A percentile compares a stretch with the other conserved stretches of the same genome.
Evolutionary conservation across 2,329 filamentous ascomycete genomes (phyloP).

Genomic region (Cordyceps cateniannulata): DNA sequence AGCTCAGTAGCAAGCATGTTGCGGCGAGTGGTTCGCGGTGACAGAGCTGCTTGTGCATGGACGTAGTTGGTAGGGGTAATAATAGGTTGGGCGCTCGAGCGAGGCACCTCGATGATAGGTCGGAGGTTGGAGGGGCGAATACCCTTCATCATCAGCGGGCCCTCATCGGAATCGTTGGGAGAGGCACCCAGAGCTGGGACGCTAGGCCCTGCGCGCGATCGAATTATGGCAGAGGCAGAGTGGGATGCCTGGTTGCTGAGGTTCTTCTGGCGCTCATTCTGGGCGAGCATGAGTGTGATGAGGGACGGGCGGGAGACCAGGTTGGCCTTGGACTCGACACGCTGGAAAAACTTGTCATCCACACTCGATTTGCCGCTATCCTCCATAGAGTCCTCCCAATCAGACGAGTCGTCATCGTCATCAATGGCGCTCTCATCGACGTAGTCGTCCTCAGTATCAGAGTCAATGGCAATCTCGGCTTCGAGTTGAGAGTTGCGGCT

Average conservation of each 20-base stretch:
- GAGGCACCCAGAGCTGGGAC: slow-evolving; percentile 40
- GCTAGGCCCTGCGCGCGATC: slow-evolving; percentile 46
- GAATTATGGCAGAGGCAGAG: slow-evolving; percentile 61
- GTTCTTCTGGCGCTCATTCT: slow-evolving; percentile 64
- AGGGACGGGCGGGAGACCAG: slow-evolving; percentile 81
- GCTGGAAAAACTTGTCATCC: slow-evolving; percentile 78
- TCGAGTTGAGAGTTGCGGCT: slow-evolving; percentile 66
- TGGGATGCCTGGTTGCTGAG: slow-evolving; percentile 62
- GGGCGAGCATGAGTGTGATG: slow-evolving; percentile 78
- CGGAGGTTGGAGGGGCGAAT: slow-evolving; percentile 42
- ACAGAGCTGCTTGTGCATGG: slow-evolving; percentile 67
- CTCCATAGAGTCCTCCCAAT: slow-evolving; percentile 64
- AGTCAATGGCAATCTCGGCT: slow-evolving; percentile 45
- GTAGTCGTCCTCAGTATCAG: slow-evolving; percentile 59
- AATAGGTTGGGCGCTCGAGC: slow-evolving; percentile 70
- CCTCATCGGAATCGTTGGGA: slow-evolving; percentile 49
- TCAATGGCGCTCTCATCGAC: slow-evolving; percentile 80
- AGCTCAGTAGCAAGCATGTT: slow-evolving; percentile 96
- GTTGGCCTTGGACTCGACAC: slow-evolving; percentile 73
- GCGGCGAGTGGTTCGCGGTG: slow-evolving; percentile 81
- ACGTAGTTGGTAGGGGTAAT: slow-evolving; percentile 59
- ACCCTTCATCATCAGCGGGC: slow-evolving; percentile 59
- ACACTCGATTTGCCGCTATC: slow-evolving; percentile 30
- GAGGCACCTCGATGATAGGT: slow-evolving; percentile 56
- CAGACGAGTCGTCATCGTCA: slow-evolving; percentile 56